Evolutionary conservation across 1,139 yeast species (phyloP).

Genomic region (Blastobotrys raffinosifermentans): DNA sequence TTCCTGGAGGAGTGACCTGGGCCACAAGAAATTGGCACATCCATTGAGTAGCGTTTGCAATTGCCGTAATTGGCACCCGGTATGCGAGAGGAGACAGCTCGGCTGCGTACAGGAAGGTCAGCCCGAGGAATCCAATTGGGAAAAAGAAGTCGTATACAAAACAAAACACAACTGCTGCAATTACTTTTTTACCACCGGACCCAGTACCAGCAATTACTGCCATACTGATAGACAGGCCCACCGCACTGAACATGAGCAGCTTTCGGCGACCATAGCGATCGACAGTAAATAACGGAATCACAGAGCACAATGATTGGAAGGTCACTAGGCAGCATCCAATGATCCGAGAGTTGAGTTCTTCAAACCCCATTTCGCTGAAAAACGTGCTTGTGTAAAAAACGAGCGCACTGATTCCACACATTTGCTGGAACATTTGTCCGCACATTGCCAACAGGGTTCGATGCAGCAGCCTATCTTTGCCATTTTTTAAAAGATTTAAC

Average conservation of each 20-base stretch:
- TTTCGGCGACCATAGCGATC: slow-evolving; percentile 49
- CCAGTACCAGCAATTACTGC: slow-evolving; percentile 21
- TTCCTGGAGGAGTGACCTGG: slow-evolving; percentile 39
- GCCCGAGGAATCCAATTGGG: slow-evolving; percentile 20
- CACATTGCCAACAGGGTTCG: slow-evolving; percentile 43
- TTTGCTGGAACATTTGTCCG: slow-evolving; percentile 57
- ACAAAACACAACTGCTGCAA: slow-evolving; percentile 20
- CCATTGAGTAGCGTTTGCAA: slow-evolving; percentile 36
- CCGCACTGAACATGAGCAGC: slow-evolving; percentile 31
- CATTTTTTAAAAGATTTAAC: slow-evolving; percentile 27
- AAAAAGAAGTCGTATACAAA: slow-evolving; percentile 20
- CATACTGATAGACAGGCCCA: slow-evolving; percentile 20
- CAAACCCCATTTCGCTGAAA: slow-evolving; percentile 39
- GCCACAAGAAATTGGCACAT: slow-evolving; percentile 42
- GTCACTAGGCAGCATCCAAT: slow-evolving; percentile 42
- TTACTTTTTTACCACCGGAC: slow-evolving; percentile 14
- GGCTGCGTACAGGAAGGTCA: slow-evolving; percentile 41
- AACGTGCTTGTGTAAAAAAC: slow-evolving; percentile 37
- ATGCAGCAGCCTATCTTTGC: slow-evolving; percentile 43
- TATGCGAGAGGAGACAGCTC: slow-evolving; percentile 59
- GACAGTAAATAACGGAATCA: slow-evolving; percentile 38
- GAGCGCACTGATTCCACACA: slow-evolving; percentile 64
- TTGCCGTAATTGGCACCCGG: slow-evolving; percentile 52
- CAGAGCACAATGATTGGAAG: slow-evolving; percentile 37
- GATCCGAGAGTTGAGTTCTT: slow-evolving; percentile 36